Evolutionary conservation across 2,329 filamentous ascomycete species (phyloP).

Genomic region (Colletotrichum orchidophilum): DNA sequence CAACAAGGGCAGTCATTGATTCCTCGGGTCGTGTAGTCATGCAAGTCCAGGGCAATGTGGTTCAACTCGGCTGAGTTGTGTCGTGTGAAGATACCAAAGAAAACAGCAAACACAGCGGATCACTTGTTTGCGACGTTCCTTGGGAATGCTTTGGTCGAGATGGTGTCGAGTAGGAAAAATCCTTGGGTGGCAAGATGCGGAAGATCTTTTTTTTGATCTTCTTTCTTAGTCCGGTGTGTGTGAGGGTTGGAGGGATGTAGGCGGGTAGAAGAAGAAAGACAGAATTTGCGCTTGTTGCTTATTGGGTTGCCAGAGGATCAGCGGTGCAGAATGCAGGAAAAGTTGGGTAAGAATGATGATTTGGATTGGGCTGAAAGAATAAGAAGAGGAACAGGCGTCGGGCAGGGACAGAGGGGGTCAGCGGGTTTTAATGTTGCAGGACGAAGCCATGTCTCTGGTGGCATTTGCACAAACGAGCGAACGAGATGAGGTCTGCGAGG

Average conservation of each 20-base stretch:
- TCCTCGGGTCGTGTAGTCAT: slow-evolving; percentile 46
- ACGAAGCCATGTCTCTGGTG: slow-evolving; percentile 22
- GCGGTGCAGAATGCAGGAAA: slow-evolving; percentile 35
- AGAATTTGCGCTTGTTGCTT: slow-evolving; percentile 22
- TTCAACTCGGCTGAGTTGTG: slow-evolving; percentile 32
- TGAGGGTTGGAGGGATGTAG: slow-evolving; percentile 31
- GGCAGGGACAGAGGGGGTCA: slow-evolving; percentile 48
- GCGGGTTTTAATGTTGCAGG: slow-evolving; percentile 49
- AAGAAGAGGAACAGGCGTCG: slow-evolving; percentile 45
- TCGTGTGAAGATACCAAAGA: slow-evolving; percentile 21
- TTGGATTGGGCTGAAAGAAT: slow-evolving; percentile 48
- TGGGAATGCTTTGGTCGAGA: slow-evolving; percentile 12
- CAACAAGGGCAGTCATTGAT: slow-evolving; percentile 60
- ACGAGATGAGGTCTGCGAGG: slow-evolving; percentile 30
- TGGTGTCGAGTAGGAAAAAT: slow-evolving; percentile 33
- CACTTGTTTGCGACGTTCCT: slow-evolving; percentile 24
- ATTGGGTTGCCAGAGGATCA: slow-evolving; percentile 34
- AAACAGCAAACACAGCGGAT: slow-evolving; percentile 17
- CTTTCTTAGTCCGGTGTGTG: slow-evolving; percentile 24
- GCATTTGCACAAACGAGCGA: slow-evolving; percentile 20
- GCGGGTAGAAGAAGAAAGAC: slow-evolving; percentile 32
- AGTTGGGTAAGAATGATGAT: slow-evolving; percentile 38
- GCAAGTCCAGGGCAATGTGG: slow-evolving; percentile 30
- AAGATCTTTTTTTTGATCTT: slow-evolving; percentile 34
- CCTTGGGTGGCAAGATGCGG: slow-evolving; percentile 33